Evolutionary conservation across 768 basidiomycete genomes (phyloP).

Genomic region (Mycena epipterygia): DNA sequence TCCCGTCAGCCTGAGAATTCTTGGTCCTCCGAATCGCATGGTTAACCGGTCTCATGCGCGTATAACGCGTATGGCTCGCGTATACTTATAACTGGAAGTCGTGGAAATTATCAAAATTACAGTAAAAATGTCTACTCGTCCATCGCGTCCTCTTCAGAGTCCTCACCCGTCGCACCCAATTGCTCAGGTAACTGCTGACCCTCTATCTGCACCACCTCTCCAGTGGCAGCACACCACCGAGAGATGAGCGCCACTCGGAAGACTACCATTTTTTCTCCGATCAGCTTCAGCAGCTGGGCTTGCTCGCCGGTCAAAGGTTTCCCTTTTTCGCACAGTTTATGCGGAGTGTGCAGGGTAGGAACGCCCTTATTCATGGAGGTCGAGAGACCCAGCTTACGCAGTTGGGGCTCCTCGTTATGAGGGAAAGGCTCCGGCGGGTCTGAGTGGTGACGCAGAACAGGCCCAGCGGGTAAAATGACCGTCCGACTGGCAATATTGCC

Average conservation of each 20-base stretch:
- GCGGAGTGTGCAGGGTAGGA: constrained; percentile 84
- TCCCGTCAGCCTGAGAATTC: neutral
- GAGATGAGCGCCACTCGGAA: constrained; percentile 82
- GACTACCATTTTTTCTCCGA: constrained; percentile 90
- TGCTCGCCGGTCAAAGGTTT: constrained; percentile 87
- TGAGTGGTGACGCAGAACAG: constrained; percentile 85
- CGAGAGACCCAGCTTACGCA: constrained; percentile 90
- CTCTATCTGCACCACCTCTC: constrained; percentile 73
- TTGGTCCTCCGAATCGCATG: constrained; percentile 18
- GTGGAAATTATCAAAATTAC: constrained; percentile 29
- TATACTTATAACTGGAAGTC: too few relatives aligned
- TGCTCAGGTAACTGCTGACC: constrained; percentile 52
- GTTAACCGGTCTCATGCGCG: constrained; percentile 1
- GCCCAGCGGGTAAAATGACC: constrained; percentile 84
- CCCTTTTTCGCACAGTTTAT: constrained; percentile 88
- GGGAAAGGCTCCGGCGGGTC: constrained; percentile 92
- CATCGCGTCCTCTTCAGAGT: constrained; percentile 56
- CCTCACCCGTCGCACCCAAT: constrained; percentile 51
- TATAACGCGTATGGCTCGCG: too few relatives aligned
- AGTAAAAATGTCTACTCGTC: constrained; percentile 58
- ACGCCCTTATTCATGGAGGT: constrained; percentile 91
- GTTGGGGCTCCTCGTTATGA: constrained; percentile 97
- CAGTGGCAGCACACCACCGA: constrained; percentile 79
- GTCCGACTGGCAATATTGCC: constrained; percentile 85
- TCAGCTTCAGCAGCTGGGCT: constrained; percentile 92